Base-by-base conservation (phyloP, 768 basidiomycete genomes). In the Lentinula lateritia region DNA sequence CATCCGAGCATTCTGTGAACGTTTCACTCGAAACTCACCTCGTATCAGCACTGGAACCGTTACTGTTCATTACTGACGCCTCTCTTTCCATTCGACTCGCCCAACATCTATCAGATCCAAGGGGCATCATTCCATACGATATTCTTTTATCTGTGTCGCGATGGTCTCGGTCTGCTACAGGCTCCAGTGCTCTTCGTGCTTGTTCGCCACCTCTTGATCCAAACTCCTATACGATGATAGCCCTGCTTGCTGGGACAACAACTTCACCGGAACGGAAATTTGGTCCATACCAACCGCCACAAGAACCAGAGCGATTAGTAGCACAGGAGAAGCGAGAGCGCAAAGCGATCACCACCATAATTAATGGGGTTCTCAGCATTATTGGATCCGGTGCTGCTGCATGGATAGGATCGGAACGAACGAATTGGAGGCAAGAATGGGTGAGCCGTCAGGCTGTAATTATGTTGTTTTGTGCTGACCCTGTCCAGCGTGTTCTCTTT, bases 221-320 rank as follows among this genome's bases (percentile, higher is more conserved):
- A 5, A 73, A 74, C 20, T 75, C 80, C 13, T 93, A 90, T 69
- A 75, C 80, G 6, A 92, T 91, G 85, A 74, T 92, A 42, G 75
- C 90, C 18, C 76, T 94, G 39, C 83, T 94, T 5, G 90, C 92
- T 15, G 92, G 92, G 41, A 80, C 87, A 6, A 83, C 80, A 48
- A 87, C 91, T n/a, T 90, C 90, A 6, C 92, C 92, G 20, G 85
- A 89, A 61, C 83, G 88, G 58, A 84, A 79, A 39, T 89, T 91
- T 62, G 85, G 85, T 36, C 65, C 74, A 8, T 83, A 85, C 65
- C 61, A 68, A 4, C 79, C 76, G 23, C 79, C 77, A 20, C 73
- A 71, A 61, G 79, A 79, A 61, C 80, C 80, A 35, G 80, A 83
- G 63, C 75, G 81, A 60, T 68, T 82, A 13, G 78, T 76, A 50